Evolutionary conservation across 306 rosid species (phyloP).

Genomic region (Abrus pulchellus): DNA sequence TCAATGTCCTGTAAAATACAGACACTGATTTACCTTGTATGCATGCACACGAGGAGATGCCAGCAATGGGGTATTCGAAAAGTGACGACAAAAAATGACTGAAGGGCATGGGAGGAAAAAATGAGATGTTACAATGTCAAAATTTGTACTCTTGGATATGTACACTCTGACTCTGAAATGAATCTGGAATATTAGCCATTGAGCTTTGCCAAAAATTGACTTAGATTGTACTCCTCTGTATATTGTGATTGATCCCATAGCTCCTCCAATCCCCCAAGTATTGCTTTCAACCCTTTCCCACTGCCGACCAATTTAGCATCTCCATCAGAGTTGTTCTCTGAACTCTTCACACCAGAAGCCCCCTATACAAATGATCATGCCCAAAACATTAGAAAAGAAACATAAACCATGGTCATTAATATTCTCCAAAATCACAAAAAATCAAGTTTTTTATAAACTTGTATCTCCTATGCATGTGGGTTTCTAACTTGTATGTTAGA

Average conservation of each 20-base stretch:
- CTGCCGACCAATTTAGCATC: constrained; percentile 66
- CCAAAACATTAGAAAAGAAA: constrained; percentile 34
- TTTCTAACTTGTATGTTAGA: not conserved
- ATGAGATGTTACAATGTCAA: constrained; percentile 55
- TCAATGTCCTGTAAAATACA: constrained; percentile 46
- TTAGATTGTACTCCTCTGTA: constrained; percentile 91
- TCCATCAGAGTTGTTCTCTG: constrained; percentile 60
- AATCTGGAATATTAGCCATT: constrained; percentile 69
- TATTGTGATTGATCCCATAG: constrained; percentile 98
- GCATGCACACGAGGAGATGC: constrained; percentile 32
- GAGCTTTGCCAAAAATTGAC: constrained; percentile 88
- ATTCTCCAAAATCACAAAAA: constrained; percentile 10
- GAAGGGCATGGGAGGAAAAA: constrained; percentile 52
- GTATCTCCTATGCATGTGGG: not conserved
- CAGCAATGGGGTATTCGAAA: constrained; percentile 26
- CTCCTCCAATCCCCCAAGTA: constrained; percentile 95
- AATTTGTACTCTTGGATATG: constrained; percentile 59
- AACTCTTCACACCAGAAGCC: constrained; percentile 58
- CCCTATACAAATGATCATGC: constrained; percentile 60
- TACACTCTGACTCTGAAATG: constrained; percentile 58
- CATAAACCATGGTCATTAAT: constrained; percentile 14
- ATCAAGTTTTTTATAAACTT: not conserved
- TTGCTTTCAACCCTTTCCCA: constrained; percentile 90
- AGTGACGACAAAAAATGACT: constrained; percentile 47
- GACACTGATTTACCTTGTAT: constrained; percentile 42